A percentile compares a stretch with the other conserved stretches of the same genome.
Evolutionary conservation across 768 basidiomycete genomes (phyloP).

Genomic region (Crassisporium funariophilum): DNA sequence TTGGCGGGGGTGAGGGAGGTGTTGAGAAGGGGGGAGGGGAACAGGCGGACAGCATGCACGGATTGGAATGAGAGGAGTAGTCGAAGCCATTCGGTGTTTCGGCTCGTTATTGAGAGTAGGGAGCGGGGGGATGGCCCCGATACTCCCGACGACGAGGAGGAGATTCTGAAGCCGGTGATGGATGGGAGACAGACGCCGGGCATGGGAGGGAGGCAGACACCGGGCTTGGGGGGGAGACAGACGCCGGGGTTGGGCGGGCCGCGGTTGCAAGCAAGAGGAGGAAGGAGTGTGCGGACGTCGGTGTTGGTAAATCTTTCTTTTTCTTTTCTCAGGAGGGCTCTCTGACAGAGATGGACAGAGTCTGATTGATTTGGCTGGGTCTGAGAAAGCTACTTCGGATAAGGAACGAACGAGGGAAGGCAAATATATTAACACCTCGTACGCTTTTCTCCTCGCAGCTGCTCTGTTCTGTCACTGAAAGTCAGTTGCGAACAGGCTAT

Average conservation of each 20-base stretch:
- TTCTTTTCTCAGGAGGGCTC: slow-evolving; percentile 5
- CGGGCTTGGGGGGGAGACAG: slow-evolving; percentile 43
- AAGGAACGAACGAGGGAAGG: slow-evolving; percentile 96
- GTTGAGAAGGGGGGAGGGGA: slow-evolving; percentile 81
- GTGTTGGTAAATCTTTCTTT: slow-evolving; percentile 54
- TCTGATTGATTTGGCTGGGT: slow-evolving; percentile 94
- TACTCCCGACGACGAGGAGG: slow-evolving; percentile 43
- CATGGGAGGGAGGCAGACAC: slow-evolving; percentile 43
- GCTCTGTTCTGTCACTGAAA: neutral
- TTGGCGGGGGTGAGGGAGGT: slow-evolving; percentile 85
- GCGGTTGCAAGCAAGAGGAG: slow-evolving; percentile 73
- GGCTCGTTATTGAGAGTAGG: slow-evolving; percentile 89
- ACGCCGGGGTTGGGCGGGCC: slow-evolving; percentile 55
- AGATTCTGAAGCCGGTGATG: slow-evolving; percentile 29
- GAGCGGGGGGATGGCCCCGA: slow-evolving; percentile 53
- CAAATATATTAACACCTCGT: slow-evolving; percentile 94
- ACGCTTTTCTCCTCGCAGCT: slow-evolving; percentile 3
- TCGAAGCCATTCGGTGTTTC: slow-evolving; percentile 91
- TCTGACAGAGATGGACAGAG: too few relatives aligned
- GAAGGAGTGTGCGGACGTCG: slow-evolving; percentile 76
- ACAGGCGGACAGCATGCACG: slow-evolving; percentile 91
- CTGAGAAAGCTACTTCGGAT: slow-evolving; percentile 93
- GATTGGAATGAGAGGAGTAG: slow-evolving; percentile 98
- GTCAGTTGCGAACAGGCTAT: slow-evolving; percentile 54
- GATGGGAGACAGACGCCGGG: slow-evolving; percentile 43